Percentiles rank a stretch among this genome's conserved stretches.
phyloP scores from a whole-genome alignment of 2,329 filamentous ascomycete genomes.

The Ophiocordyceps unilateralis region DNA sequence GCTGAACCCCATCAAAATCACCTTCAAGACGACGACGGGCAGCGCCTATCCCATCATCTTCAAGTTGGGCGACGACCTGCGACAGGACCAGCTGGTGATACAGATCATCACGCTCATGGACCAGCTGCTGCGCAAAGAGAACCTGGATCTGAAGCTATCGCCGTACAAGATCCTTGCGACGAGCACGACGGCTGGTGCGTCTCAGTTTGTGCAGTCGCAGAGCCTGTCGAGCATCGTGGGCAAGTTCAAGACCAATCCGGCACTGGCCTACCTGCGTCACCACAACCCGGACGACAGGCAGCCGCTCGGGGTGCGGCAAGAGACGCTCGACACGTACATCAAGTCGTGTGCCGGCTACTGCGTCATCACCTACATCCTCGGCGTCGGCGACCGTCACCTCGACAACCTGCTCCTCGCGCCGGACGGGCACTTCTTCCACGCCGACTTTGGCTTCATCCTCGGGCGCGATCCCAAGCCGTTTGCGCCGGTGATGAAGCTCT shows the following conservation, averaged over 20 bases:
- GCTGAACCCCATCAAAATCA: slow-evolving; percentile 75
- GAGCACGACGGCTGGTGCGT: slow-evolving; percentile 71
- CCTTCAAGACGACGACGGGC: slow-evolving; percentile 67
- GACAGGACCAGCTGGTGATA: slow-evolving; percentile 93
- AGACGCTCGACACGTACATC: slow-evolving; percentile 87
- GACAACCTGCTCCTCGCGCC: slow-evolving; percentile 88
- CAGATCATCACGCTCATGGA: slow-evolving; percentile 98
- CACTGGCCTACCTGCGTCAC: slow-evolving; percentile 67
- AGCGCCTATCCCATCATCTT: slow-evolving; percentile 83
- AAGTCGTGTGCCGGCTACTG: slow-evolving; percentile 95
- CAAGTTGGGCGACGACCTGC: slow-evolving; percentile 90
- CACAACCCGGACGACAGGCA: slow-evolving; percentile 78
- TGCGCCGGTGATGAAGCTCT: slow-evolving; percentile 90
- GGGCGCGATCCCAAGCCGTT: slow-evolving; percentile 96
- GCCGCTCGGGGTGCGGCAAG: slow-evolving; percentile 73
- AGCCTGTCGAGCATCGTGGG: slow-evolving; percentile 67
- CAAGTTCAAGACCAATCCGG: slow-evolving; percentile 60
- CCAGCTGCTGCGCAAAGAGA: slow-evolving; percentile 84
- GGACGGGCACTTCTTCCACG: slow-evolving; percentile 91
- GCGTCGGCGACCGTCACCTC: slow-evolving; percentile 86
- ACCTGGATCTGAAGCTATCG: slow-evolving; percentile 83
- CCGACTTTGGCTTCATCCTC: slow-evolving; percentile 95
- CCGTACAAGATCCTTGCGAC: slow-evolving; percentile 95
- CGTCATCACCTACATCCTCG: slow-evolving; percentile 94
- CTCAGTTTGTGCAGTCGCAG: slow-evolving; percentile 82